phyloP scores from a whole-genome alignment of 225 moss, liverwort and hornwort species.

The Antitrichia curtipendula region DNA sequence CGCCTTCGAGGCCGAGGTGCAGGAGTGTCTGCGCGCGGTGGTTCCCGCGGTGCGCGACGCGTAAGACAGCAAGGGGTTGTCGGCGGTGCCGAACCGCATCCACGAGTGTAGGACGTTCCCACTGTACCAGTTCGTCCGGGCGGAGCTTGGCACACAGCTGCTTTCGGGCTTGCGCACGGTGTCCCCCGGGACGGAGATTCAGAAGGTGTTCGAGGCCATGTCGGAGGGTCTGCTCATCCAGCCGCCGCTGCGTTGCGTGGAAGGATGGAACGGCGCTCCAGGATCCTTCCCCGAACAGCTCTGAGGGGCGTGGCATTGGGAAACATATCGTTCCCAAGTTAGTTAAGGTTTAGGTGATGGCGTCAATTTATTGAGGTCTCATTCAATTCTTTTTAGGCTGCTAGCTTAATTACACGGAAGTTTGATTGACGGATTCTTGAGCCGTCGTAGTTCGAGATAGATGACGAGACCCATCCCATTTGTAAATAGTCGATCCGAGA shows the following conservation, averaged over 20 bases:
- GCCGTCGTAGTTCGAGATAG: neutral
- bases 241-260: neutral
- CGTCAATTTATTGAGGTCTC: neutral
- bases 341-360: neutral
- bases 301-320: neutral
- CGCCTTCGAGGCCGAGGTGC: neutral
- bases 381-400: neutral
- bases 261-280: neutral
- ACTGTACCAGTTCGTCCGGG: neutral
- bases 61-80: neutral
- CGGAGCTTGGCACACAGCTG: neutral
- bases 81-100: neutral
- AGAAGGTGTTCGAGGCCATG: neutral
- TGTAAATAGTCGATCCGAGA: neutral
- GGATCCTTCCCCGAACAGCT: neutral
- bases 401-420: no score
- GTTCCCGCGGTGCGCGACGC: neutral
- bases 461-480: neutral
- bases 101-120: neutral
- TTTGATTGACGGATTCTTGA: neutral
- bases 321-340: no score
- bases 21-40: neutral
- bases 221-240: neutral
- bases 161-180: neutral
- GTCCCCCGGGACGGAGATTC: neutral